These are phyloP conservation scores for Tritrichomonas musculus DNA, from an alignment of 208 protist genomes.

Conservation along the genomic window DNA sequence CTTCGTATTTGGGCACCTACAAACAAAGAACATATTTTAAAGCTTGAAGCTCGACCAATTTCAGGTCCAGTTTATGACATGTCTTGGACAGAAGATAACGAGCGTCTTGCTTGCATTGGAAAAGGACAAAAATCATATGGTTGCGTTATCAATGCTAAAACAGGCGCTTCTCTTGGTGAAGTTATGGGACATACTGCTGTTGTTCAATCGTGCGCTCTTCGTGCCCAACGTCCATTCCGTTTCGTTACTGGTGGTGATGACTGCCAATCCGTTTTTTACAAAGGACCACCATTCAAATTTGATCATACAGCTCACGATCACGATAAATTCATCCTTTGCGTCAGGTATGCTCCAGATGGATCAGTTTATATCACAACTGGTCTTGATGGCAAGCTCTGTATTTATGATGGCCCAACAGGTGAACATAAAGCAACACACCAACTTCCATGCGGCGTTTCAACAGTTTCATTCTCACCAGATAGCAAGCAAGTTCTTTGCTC, in stretches of 20 bases:
- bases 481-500: neutral
- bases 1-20: constrained; percentile 6
- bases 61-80: neutral
- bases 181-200: constrained; percentile 17
- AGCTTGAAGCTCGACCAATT: neutral
- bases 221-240: neutral
- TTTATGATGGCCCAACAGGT: neutral
- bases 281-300: constrained; percentile 28
- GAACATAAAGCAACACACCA: neutral
- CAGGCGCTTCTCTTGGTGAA: neutral
- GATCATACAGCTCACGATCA: neutral
- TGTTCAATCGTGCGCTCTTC: neutral
- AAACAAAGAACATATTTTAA: neutral
- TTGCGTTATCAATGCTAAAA: neutral
- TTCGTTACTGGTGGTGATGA: constrained; percentile 29
- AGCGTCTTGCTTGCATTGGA: neutral
- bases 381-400: neutral
- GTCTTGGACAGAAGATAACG: constrained; percentile 28
- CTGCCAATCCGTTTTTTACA: neutral
- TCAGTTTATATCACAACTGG: constrained; percentile 11
- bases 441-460: neutral
- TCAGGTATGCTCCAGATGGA: neutral
- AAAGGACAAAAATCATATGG: neutral
- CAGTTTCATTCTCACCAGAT: neutral
- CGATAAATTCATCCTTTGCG: constrained; percentile 27